Evolutionary conservation across 345 rosid genomes (phyloP), one percentile per base, ranked within the genome.

Genomic region (Cochlearia excelsa): DNA sequence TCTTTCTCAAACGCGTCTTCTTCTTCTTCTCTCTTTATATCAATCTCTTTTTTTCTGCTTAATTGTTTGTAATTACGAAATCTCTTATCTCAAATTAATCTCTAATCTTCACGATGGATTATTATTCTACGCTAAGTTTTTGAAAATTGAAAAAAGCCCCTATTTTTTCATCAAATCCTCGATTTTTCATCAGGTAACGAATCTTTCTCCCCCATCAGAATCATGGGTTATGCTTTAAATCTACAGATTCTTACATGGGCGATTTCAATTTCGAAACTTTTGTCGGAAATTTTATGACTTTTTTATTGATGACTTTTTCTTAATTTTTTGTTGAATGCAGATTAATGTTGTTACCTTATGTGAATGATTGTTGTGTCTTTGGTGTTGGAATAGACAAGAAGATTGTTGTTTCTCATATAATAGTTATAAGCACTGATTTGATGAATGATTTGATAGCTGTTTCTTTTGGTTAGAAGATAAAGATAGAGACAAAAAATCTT

Each of bases 261-360:
- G 23, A 16, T 16, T 16, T 16, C 23, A 16, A 16, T 16, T 16
- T 16, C 23, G 23, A 16, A 16, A 16, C 23, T 16, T 16, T 16
- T 16, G 23, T 16, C 23, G 23, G 23, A 60, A 44, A 44, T 9
- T 40, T 54, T 41, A 7, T 0, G 53, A 63, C 52, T 61, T 62
- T 53, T 30, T 37, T 59, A 7, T 51, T 59, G 44, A 57, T 35
- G 38, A 35, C 7, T 6, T 26, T 0, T 46, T 16, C 23, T 16
- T 16, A 16, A 16, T 9, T 34, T 2, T 61, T 26, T 39, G 5
- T 48, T 51, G 39, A 57, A 27, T 80, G 80, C 86, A 86, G 95
- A 82, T 84, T 84, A 63, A 82, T 81, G 90, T 78, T 88, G 85
- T 77, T 79, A 59, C 80, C 79, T 62, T 76, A 59, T 65, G 77